These are phyloP conservation scores for Halteria grandinella DNA, from an alignment of 73 alveolate genomes.

Conservation along the genomic window DNA sequence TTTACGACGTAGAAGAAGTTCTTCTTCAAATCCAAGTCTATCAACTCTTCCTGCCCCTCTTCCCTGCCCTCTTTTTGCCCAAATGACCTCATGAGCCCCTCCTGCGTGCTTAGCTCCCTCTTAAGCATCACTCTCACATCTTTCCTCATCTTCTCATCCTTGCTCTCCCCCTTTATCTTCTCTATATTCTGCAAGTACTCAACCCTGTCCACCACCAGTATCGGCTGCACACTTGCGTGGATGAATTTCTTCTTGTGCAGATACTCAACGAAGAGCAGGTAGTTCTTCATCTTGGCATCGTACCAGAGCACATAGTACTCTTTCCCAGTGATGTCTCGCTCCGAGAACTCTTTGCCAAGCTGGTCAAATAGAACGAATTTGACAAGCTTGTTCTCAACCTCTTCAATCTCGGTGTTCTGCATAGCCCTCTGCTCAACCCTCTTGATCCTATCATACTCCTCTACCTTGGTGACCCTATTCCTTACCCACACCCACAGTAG, in stretches of 20 bases:
- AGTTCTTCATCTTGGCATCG: slow-evolving; percentile 65
- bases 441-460: slow-evolving; percentile 22
- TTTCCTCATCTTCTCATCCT: slow-evolving; percentile 10
- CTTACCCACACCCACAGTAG: background rate
- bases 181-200: slow-evolving; percentile 46
- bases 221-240: background rate
- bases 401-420: slow-evolving; percentile 47
- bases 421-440: slow-evolving; percentile 40
- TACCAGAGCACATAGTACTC: slow-evolving; percentile 53
- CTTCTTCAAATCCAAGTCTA: slow-evolving; percentile 49
- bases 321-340: background rate
- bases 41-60: background rate
- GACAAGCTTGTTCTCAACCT: slow-evolving; percentile 5
- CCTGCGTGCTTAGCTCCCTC: background rate
- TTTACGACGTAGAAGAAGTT: slow-evolving; percentile 54
- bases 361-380: background rate
- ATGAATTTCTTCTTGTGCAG: slow-evolving; percentile 43
- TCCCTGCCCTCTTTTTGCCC: background rate
- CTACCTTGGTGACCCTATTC: slow-evolving; percentile 1
- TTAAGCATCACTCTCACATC: background rate
- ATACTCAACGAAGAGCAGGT: slow-evolving; percentile 24
- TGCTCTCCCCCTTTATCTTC: slow-evolving; percentile 4
- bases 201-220: slow-evolving; percentile 40
- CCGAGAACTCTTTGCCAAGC: background rate
- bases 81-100: background rate